Conservation (phyloP, 1,284 basidiomycete genomes). For the Chalciporus piperatoides region DNA sequence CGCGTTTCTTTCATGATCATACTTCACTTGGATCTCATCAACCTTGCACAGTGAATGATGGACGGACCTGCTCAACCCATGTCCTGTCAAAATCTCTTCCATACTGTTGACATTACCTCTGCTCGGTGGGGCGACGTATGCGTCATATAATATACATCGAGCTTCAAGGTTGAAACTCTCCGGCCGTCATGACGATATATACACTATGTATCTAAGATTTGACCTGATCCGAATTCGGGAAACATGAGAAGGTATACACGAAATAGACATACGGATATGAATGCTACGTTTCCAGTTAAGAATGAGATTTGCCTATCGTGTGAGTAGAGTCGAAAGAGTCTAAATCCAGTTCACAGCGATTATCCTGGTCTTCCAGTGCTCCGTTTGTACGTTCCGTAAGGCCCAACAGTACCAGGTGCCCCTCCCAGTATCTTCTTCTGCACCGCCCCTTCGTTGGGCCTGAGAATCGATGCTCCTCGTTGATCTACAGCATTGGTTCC, state of each 20-base stretch:
- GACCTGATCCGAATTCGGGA: neutral
- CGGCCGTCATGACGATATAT: too few species aligned
- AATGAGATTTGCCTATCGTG: neutral
- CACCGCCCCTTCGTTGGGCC: slow-evolving; percentile 25
- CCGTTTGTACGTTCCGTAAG: slow-evolving; percentile 44
- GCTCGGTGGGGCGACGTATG: too few species aligned
- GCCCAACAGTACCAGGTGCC: slow-evolving; percentile 42
- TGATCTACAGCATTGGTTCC: slow-evolving; percentile 15
- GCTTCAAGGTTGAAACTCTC: too few species aligned
- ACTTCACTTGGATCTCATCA: too few species aligned
- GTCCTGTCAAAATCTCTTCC: too few species aligned
- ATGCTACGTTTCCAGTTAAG: neutral
- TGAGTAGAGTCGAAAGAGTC: neutral
- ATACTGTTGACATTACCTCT: too few species aligned
- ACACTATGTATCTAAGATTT: too few species aligned
- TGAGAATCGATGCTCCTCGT: slow-evolving; percentile 16
- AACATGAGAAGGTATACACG: neutral
- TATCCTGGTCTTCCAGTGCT: slow-evolving; percentile 20
- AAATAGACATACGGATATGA: neutral
- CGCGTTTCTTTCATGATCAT: too few species aligned
- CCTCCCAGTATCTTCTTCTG: slow-evolving; percentile 37
- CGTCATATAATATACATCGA: too few species aligned
- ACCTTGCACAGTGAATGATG: too few species aligned
- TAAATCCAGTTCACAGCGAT: neutral
- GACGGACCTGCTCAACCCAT: too few species aligned